Evolutionary conservation across 1,284 basidiomycete species (phyloP), one percentile per base, ranked within the genome.

Genomic region (Tetrapyrgos nigripes): DNA sequence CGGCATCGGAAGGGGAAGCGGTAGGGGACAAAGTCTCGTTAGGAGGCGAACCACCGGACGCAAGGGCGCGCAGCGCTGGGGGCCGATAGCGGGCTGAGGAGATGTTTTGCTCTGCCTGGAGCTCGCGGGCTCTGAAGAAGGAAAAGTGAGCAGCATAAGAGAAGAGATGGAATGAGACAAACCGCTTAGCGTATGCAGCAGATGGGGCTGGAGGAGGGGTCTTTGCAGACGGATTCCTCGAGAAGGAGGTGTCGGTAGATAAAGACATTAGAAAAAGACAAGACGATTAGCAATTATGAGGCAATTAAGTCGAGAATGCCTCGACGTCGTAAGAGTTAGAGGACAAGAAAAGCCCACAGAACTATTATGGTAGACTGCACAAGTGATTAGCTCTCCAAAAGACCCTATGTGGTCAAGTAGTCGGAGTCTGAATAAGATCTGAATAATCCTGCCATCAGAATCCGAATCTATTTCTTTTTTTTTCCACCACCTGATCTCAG

Each of bases 171-270:
- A 52, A 57, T 53, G 53, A 65, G 50, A 59, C 61, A 52, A 47
- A 94, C 93, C 92, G 86, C 83, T 93, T 93, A 46, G 92, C 92
- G 75, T 83, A 94, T 29, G 91, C 93, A 65, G 93, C 92, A 61
- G 93, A 94, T 57, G 93, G 92, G 23, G 93, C 93, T 53, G 92
- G 93, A 61, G 92, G 92, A 60, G 93, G 92, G 2, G 93, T 93
- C 78, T 93, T 93, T 64, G 92, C 92, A 71, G 89, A 89, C 59
- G 79, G 73, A 65, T 90, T 82, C 80, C 89, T 88, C 69, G 88
- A 82, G 84, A 89, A 92, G 74, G 86, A 82, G 79, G 82, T 81
- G 76, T 83, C 86, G 78, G 91, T 85, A 73, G 91, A 91, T 83
- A 93, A 86, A 81, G 91, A 93, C 91, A 92, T 92, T 88, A 88